Base-by-base conservation (phyloP, 2,329 filamentous ascomycete genomes). In the Microdochium nivale region DNA sequence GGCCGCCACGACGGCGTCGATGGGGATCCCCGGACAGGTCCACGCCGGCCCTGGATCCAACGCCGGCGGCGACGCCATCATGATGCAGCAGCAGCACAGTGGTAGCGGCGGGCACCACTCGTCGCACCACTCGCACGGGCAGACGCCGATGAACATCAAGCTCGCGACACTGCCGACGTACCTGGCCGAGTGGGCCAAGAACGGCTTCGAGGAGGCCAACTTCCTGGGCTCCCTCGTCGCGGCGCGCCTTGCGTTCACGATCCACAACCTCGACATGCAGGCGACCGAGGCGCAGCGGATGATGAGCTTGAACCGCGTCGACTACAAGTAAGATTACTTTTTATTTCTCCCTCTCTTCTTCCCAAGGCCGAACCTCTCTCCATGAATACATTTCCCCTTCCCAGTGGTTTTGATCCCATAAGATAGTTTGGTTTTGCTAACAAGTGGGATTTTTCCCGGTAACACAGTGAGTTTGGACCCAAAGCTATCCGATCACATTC, bases 181-280 rank as follows among this genome's bases (percentile, higher is more conserved):
- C 67, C 86, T 96, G 59, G 81, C 86, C 11, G 91, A 96, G 67
- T 96, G 90, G 90, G 90, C 90, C 64, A 91, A 87, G 70, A 81
- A 84, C 57, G 76, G 80, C 52, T 79, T 80, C 62, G 91, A 96
- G 62, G 91, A 96, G 69, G 83, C 87, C 48, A 82, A 84, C 63
- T 96, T 96, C 70, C 73, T 96, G 7, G 91, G 91, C 11, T 88
- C 89, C 2, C 89, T 95, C 69, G 87, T 96, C 30, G 89, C 88
- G 1, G 90, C 88, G 2, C 68, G 79, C 21, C 71, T 82, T 51
- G 78, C 77, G 2, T 83, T 78, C 60, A 81, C 78, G 59, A 67
- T 81, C 57, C 79, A 83, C 58, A 81, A 81, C 59, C 65, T 80
- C 60, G 79, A 83, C 52, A 72, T 70, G 25, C 68, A 73, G 56